These are phyloP conservation scores for Stephania cephalantha DNA, from an alignment of 164 flowering plant genomes.

Conservation along the genomic window DNA sequence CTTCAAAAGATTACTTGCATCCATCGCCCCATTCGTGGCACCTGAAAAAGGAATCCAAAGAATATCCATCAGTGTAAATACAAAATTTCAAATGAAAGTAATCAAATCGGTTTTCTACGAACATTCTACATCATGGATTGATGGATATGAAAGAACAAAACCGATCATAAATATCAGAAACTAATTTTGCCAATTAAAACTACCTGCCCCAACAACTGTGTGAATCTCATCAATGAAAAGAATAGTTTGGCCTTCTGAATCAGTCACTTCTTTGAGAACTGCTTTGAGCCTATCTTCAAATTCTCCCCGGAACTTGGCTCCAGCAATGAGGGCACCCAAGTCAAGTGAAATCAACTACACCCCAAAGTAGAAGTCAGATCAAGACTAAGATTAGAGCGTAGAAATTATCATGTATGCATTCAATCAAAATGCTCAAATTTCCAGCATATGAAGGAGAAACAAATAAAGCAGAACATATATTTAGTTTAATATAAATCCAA, in stretches of 20 bases:
- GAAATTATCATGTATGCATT: not conserved
- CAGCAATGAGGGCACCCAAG: conserved; percentile 98
- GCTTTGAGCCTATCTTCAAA: conserved; percentile 97
- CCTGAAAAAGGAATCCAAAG: conserved; percentile 1
- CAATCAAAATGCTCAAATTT: not conserved
- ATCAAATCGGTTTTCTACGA: too few species aligned
- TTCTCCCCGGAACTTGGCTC: conserved; percentile 97
- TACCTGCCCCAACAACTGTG: conserved; percentile 98
- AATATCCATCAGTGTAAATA: not conserved
- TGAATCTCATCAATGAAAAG: conserved; percentile 99
- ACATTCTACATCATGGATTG: too few species aligned
- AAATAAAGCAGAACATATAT: not conserved
- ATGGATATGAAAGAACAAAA: not conserved
- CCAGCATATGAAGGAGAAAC: not conserved
- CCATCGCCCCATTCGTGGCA: conserved; percentile 13
- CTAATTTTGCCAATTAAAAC: not conserved
- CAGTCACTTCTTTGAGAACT: conserved; percentile 92
- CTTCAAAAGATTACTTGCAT: conserved; percentile 10
- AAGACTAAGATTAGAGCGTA: not conserved
- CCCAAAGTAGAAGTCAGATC: not conserved
- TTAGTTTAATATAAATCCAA: not conserved
- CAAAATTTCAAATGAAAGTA: not conserved
- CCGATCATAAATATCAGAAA: not conserved
- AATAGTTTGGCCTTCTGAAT: conserved; percentile 83
- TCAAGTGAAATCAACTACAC: conserved; percentile 95